These are phyloP conservation scores for Leishmania braziliensis DNA, from an alignment of 208 protist species.

Conservation along the genomic window DNA sequence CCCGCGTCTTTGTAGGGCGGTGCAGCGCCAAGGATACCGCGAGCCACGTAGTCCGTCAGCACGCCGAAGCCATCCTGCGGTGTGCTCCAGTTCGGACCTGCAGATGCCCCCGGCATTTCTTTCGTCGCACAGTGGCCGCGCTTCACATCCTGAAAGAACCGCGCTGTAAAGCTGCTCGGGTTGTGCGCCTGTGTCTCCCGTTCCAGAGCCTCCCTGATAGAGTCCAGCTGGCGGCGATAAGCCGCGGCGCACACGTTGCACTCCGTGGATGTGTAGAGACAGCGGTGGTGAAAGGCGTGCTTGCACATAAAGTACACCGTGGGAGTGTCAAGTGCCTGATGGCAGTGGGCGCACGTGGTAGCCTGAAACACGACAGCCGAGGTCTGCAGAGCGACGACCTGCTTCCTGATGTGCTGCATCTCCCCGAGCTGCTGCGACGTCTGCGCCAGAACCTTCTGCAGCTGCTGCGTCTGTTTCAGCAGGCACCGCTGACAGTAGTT, in stretches of 20 bases:
- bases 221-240: slow-evolving; percentile 27
- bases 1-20: slow-evolving; percentile 20
- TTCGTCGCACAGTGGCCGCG: not conserved
- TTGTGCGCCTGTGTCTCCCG: slow-evolving; percentile 21
- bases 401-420: slow-evolving; percentile 60
- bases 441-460: slow-evolving; percentile 18
- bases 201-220: slow-evolving; percentile 26
- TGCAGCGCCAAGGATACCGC: slow-evolving; percentile 15
- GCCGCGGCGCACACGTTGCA: slow-evolving; percentile 59
- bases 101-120: not conserved
- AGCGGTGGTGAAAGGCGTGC: slow-evolving; percentile 94
- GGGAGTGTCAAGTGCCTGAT: slow-evolving; percentile 88
- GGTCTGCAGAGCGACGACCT: slow-evolving; percentile 74
- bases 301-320: slow-evolving; percentile 94
- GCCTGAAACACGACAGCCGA: slow-evolving; percentile 88
- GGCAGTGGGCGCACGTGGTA: slow-evolving; percentile 85
- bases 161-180: slow-evolving; percentile 22
- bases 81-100: not conserved
- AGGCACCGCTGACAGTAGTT: slow-evolving; percentile 85
- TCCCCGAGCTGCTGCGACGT: slow-evolving; percentile 35
- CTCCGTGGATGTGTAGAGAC: slow-evolving; percentile 63
- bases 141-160: slow-evolving; percentile 28
- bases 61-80: slow-evolving; percentile 82
- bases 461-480: slow-evolving; percentile 28
- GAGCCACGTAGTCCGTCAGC: slow-evolving; percentile 92